Base-by-base conservation (phyloP, 139 green algal genomes). In the Volvox reticuliferus region DNA sequence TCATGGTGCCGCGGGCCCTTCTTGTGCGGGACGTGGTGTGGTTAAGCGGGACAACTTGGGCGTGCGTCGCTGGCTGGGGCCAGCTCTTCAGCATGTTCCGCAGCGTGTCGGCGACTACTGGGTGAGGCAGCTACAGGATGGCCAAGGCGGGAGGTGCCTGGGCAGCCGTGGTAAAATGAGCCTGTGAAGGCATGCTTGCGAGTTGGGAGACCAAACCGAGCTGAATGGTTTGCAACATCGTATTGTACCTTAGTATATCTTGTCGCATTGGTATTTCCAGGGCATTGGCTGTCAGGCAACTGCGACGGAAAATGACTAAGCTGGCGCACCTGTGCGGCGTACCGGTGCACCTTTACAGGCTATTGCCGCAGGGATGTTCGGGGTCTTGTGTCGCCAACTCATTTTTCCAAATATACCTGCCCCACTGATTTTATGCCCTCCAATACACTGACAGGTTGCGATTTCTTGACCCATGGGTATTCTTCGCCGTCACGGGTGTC, bases 1-100 rank as follows among this genome's bases (percentile, higher is more conserved):
- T 98, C 36, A 99, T 99, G 96, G 93, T 99, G 37, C 97, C 98
- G 0, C 95, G 98, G 12, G 97, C 98, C 33, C 93, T 99, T 36
- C 94, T 95, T 79, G 97, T 93, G 16, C 78, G 94, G 2, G 98
- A 99, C 93, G 63, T 91, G 44, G 94, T 98, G 71, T 99, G 98
- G 98, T 91, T 96, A 33, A 93, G 92, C 50, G 97, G 96, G 84
- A 94, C 91, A 18, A 89, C 88, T 32, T 98, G 97, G 97, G 96
- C 94, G 24, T 93, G 79, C 61, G 67, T 94, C 1, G 79, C 96
- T 78, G 96, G 96, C 37, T 98, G 95, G 95, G 95, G 93, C 3
- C 93, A 97, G 91, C 92, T 98, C 69, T 94, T 98, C 50, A 96
- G 93, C 90, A 94, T 99, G 85, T 92, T 89, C 79, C 44, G 95